A percentile compares a stretch with the other conserved stretches of the same genome.
phyloP scores from a whole-genome alignment of 257 asterid species.

The Marsdenia floribunda region DNA sequence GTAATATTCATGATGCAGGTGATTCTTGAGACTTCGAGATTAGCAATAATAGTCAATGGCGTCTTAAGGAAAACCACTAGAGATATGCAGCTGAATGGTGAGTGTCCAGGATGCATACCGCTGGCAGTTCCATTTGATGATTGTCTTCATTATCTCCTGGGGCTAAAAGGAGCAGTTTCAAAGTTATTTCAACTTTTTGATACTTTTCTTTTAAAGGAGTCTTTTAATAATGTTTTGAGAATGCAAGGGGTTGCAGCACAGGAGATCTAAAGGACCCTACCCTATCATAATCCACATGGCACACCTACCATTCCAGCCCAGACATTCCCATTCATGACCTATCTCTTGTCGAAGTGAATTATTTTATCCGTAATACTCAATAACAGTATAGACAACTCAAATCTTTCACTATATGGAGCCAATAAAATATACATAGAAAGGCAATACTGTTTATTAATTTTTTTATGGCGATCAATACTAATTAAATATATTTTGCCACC shows the following conservation, averaged over 20 bases:
- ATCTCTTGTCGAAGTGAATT: slow-evolving; percentile 26
- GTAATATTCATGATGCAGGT: slow-evolving; percentile 28
- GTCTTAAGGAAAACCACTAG: slow-evolving; percentile 46
- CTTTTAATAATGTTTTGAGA: slow-evolving; percentile 4
- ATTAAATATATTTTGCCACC: background rate
- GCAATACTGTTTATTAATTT: background rate
- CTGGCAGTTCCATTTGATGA: background rate
- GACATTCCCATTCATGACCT: slow-evolving; percentile 34
- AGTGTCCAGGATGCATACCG: slow-evolving; percentile 13
- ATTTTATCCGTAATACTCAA: slow-evolving; percentile 9
- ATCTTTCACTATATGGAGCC: slow-evolving; percentile 7
- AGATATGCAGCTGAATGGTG: slow-evolving; percentile 47
- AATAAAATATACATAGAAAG: background rate
- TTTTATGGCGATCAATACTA: background rate
- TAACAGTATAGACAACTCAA: background rate
- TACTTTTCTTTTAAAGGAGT: slow-evolving; percentile 6
- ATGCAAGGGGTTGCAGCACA: slow-evolving; percentile 1
- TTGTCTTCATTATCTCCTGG: slow-evolving; percentile 10
- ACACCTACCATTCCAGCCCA: slow-evolving; percentile 43
- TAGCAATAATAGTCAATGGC: slow-evolving; percentile 47
- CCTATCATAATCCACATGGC: slow-evolving; percentile 42
- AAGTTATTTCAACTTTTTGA: slow-evolving; percentile 9
- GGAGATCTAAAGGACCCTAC: slow-evolving; percentile 31
- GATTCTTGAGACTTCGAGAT: slow-evolving; percentile 43
- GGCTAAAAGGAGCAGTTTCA: slow-evolving; percentile 9